phyloP scores from a whole-genome alignment of 73 alveolate genomes.

The Chromera velia region DNA sequence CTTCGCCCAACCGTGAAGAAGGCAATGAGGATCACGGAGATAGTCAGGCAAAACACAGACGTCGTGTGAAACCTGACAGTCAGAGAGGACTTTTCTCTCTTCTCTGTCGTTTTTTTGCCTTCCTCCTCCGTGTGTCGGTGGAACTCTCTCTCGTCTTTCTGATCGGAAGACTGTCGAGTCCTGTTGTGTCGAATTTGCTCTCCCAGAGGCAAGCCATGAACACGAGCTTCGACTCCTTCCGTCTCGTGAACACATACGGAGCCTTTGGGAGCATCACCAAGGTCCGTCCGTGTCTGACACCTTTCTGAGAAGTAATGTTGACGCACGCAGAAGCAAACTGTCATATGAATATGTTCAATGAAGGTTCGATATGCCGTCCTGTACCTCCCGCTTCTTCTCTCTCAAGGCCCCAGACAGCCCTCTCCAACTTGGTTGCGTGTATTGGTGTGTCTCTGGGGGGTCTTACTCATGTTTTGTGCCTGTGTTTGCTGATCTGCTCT shows the following conservation, averaged over 20 bases:
- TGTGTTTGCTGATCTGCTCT: too few species aligned
- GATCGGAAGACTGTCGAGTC: background rate
- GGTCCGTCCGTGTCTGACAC: too few species aligned
- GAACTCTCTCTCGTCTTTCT: background rate
- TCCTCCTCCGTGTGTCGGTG: background rate
- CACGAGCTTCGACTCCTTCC: slow-evolving; percentile 21
- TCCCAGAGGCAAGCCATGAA: background rate
- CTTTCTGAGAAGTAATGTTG: background rate
- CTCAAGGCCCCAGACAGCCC: background rate
- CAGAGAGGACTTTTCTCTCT: too few species aligned
- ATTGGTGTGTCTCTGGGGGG: background rate
- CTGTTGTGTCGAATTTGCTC: background rate
- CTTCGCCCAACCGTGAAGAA: too few species aligned
- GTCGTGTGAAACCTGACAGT: too few species aligned
- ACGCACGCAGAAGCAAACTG: background rate
- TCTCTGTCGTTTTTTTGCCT: too few species aligned
- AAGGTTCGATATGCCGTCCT: background rate
- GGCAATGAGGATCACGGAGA: too few species aligned
- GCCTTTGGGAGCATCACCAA: slow-evolving; percentile 38
- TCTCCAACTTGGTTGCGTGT: background rate
- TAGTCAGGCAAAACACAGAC: too few species aligned
- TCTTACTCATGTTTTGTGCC: background rate
- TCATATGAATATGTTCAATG: background rate
- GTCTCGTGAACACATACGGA: slow-evolving; percentile 47
- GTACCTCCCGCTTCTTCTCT: background rate